Conservation (phyloP, 1,284 basidiomycete species). For the Stygiomarasmius scandens region DNA sequence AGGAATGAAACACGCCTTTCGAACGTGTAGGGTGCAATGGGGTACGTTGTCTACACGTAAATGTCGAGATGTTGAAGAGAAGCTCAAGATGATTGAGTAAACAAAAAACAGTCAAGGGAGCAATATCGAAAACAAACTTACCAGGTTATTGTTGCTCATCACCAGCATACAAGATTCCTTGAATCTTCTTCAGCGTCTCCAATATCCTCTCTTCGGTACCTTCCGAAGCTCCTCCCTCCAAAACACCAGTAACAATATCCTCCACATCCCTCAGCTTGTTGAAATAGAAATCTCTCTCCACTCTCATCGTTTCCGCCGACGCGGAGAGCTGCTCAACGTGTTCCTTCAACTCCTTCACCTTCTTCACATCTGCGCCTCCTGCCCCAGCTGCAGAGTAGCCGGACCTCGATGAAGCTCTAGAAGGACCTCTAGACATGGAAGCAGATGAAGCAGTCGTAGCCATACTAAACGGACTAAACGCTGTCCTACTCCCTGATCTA, state of each 20-base stretch:
- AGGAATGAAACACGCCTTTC: no score
- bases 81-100: no score
- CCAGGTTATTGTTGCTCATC: not conserved
- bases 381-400: slow-evolving; percentile 75
- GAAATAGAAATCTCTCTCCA: slow-evolving; percentile 98
- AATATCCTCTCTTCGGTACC: not conserved
- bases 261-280: slow-evolving; percentile 97
- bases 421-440: slow-evolving; percentile 27
- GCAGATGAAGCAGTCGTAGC: slow-evolving; percentile 25
- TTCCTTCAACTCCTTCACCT: slow-evolving; percentile 74
- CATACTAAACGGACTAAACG: not conserved
- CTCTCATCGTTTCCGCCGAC: slow-evolving; percentile 87
- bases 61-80: no score
- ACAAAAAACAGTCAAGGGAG: no score
- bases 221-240: not conserved
- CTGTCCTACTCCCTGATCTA: not conserved
- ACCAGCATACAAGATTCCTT: not conserved
- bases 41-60: no score
- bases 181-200: not conserved
- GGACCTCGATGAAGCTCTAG: slow-evolving; percentile 42
- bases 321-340: slow-evolving; percentile 85
- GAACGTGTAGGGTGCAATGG: no score
- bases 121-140: no score
- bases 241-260: slow-evolving; percentile 68
- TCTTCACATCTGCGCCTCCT: slow-evolving; percentile 61